Base-by-base conservation (phyloP, 2,329 filamentous ascomycete genomes). In the Mycosphaerella sp. region DNA sequence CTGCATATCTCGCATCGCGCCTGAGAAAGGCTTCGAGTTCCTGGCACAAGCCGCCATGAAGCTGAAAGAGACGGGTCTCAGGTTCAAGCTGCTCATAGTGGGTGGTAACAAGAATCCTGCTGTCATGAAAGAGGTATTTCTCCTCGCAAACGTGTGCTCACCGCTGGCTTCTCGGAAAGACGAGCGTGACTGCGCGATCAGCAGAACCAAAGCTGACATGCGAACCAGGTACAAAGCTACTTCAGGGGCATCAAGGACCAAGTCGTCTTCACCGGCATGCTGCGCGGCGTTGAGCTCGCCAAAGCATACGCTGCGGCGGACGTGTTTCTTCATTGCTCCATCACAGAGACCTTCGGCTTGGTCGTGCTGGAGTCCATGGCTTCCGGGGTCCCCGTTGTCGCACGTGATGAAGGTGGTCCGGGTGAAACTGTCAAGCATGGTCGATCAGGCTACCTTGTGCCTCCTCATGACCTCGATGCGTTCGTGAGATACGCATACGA, bases 321-420 rank as follows among this genome's bases (percentile, higher is more conserved):
- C 62, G 59, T 87, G n/a, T 86, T 87, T 62, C 68, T 87, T 12
- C 83, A 87, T 68, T 85, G 82, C 68, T 86, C 81, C 17, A 72
- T 86, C 51, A 86, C 83, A 0, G 84, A 87, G 66, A 87, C 84
- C 0, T 86, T 87, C 65, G 84, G 84, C 0, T 71, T 87, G 8
- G 83, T 87, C 0, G 83, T 86, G 1, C 71, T 86, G 1, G 84
- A 86, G 66, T 79, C 80, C 2, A 86, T 87, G 82, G 82, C 83
- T 0, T 85, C 81, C 56, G 82, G 82, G 2, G 75, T 87, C 2
- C 82, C 83, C 0, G 83, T 87, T 18, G 73, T 87, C 46, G 84
- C 84, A 2, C 75, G 84, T 41, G 82, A 86, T 59, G 80, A 84
- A 62, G 84, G 84, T 8, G 84, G 84, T 0, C 84, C 84, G 0